Base-by-base conservation (phyloP, 2,329 filamentous ascomycete genomes). In the Colletotrichum melonis region DNA sequence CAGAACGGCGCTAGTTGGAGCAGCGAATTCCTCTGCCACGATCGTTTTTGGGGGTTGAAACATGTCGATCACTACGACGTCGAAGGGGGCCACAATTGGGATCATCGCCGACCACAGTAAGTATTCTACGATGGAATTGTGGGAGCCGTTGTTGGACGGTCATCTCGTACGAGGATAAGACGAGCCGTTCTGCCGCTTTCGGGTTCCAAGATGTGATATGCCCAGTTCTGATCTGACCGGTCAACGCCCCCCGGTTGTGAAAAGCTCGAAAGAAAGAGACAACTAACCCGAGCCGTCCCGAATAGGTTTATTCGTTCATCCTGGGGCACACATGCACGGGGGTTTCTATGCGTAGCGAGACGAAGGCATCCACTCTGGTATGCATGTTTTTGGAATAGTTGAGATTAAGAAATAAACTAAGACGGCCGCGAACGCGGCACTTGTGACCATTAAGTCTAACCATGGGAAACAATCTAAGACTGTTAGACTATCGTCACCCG, bases 1-100 rank as follows among this genome's bases (percentile, higher is more conserved):
- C 8, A 9, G 32, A 6, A 35, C 16, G 3, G 16, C 54, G 26
- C 55, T 57, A 70, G 59, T 16, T 42, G 30, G 16, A 49, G 28
- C 32, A 12, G 19, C 8, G 22, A 30, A 28, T 19, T 24, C 30
- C 56, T 56, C 58, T 56, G 46, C 46, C 46, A 42, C 42, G 49
- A 54, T 63, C 35, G 26, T 49, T 28, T 56, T 65, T 60, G 59
- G 55, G 69, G 66, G 11, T 73, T 71, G 71, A 73, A 71, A 73
- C 71, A 22, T 22, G 71, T 67, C 32, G 71, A 73, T 71, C 62
- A 22, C 12, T 14, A 30, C 56, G 69, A 22, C 26, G 24, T 28
- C 19, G 59, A 56, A 19, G 35, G 30, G 46, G 32, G 19, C 60
- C 46, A 56, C 60, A 26, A 73, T 73, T 73, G 49, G 55, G 71